Base-by-base conservation (phyloP, 805 yeast species). In the Kodamaea nitidulidarum region DNA sequence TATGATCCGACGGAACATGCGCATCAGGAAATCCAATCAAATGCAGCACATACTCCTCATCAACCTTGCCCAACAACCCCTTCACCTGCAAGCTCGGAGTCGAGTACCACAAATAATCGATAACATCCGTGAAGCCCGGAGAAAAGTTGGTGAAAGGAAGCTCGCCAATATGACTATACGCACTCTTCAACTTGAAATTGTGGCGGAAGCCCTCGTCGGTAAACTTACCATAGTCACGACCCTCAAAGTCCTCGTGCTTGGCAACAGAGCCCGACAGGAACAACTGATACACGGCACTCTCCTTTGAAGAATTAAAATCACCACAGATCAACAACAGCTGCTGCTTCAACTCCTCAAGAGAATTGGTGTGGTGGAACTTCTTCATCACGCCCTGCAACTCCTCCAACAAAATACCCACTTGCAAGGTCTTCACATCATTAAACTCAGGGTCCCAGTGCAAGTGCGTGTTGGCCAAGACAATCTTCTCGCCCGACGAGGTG, bases 391-490 rank as follows among this genome's bases (percentile, higher is more conserved):
- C 65, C 56, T 87, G 93, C 55, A 95, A 63, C 62, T 93, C 96
- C 52, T 91, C 97, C 52, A 93, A 65, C 47, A 93, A 67, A 20
- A 93, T 83, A 31, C 96, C 97, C 40, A 86, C 93, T 68, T 93
- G 98, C 65, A 93, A 83, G 2, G 97, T 80, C 61, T 93, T 93
- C 41, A 93, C 99, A 64, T 93, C 99, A 58, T 87, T 87, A 56
- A 81, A 86, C 36, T 85, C 87, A 3, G 98, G 98, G 67, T 93
- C 97, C 98, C 98, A 93, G 61, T 91, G 97, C 60, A 93, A 76
- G 71, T 93, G 99, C 0, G 98, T 91, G 54, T 88, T 91, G 3
- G 85, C 88, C 26, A 88, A 70, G 49, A 86, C 71, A 27, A 91
- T 63, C 46, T 75, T 75, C 56, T 82, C 84, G 12, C 90, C 88